phyloP scores from a whole-genome alignment of 805 yeast genomes.

The Danielia oregonensis region DNA sequence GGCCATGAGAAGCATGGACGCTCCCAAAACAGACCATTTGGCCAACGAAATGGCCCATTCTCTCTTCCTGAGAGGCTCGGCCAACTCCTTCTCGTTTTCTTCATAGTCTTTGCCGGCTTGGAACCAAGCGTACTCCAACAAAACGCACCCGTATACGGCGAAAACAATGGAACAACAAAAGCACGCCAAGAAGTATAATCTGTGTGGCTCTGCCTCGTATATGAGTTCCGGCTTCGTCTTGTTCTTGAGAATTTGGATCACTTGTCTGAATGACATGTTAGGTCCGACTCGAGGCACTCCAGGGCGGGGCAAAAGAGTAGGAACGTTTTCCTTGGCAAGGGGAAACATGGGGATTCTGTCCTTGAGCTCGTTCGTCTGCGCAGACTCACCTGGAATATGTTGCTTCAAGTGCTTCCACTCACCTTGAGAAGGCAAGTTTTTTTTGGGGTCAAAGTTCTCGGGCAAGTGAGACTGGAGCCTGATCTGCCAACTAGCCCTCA shows the following conservation, averaged over 20 bases:
- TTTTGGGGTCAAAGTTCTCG: slow-evolving; percentile 26
- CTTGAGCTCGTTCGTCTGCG: slow-evolving; percentile 41
- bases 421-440: slow-evolving; percentile 29
- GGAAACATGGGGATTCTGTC: slow-evolving; percentile 68
- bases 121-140: slow-evolving; percentile 53
- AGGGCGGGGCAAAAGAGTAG: slow-evolving; percentile 69
- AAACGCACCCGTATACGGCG: slow-evolving; percentile 62
- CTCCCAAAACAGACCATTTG: slow-evolving; percentile 27
- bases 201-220: slow-evolving; percentile 82
- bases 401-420: slow-evolving; percentile 42
- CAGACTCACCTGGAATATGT: slow-evolving; percentile 56
- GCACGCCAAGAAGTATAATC: slow-evolving; percentile 67
- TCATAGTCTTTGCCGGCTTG: slow-evolving; percentile 49
- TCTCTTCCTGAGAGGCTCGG: slow-evolving; percentile 39
- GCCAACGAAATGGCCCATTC: slow-evolving; percentile 32
- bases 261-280: slow-evolving; percentile 52
- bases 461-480: slow-evolving; percentile 28
- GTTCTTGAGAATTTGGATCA: slow-evolving; percentile 52
- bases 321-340: slow-evolving; percentile 57
- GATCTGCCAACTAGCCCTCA: not conserved
- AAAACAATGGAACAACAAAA: slow-evolving; percentile 67
- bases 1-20: slow-evolving; percentile 25
- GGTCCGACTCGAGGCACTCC: slow-evolving; percentile 73
- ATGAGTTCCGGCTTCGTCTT: slow-evolving; percentile 66
- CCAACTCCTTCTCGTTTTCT: slow-evolving; percentile 47